A percentile compares a stretch with the other conserved stretches of the same genome.
These are phyloP conservation scores for Jacaranda mimosifolia DNA, from an alignment of 257 asterid genomes.

Conservation along the genomic window DNA sequence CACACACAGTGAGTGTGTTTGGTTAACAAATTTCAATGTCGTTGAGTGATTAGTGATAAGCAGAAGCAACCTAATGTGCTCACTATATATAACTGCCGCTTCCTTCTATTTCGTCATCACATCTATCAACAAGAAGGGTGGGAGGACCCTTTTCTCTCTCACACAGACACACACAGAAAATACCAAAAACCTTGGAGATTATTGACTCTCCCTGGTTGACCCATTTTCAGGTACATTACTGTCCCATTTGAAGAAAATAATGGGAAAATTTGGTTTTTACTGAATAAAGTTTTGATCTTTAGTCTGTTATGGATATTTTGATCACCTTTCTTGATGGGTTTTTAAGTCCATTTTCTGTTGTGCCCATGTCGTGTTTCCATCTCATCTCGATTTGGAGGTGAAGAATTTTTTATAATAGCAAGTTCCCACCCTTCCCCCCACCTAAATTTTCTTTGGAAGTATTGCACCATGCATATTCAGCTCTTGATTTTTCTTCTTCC, in stretches of 20 bases:
- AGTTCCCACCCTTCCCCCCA: too few relatives aligned
- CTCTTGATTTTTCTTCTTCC: not conserved
- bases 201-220: conserved; percentile 33
- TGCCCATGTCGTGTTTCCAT: not conserved
- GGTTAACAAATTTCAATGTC: conserved; percentile 29
- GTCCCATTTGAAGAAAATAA: not conserved
- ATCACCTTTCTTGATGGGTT: not conserved
- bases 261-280: not conserved
- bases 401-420: not conserved
- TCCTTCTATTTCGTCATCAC: conserved; percentile 23
- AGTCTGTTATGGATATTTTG: not conserved
- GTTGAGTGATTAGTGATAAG: conserved; percentile 34
- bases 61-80: conserved; percentile 41
- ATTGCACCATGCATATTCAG: conserved; percentile 1
- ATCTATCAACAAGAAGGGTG: conserved; percentile 21
- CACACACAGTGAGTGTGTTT: conserved; percentile 37
- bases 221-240: conserved; percentile 49
- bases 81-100: conserved; percentile 60
- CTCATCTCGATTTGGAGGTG: not conserved
- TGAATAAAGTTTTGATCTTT: conserved; percentile 27
- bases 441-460: not conserved
- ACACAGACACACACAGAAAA: conserved; percentile 26
- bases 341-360: too few relatives aligned
- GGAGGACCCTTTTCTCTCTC: conserved; percentile 27
- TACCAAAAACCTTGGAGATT: not conserved